Evolutionary conservation across 768 basidiomycete species (phyloP).

Genomic region (Xerocomus spinulosus): DNA sequence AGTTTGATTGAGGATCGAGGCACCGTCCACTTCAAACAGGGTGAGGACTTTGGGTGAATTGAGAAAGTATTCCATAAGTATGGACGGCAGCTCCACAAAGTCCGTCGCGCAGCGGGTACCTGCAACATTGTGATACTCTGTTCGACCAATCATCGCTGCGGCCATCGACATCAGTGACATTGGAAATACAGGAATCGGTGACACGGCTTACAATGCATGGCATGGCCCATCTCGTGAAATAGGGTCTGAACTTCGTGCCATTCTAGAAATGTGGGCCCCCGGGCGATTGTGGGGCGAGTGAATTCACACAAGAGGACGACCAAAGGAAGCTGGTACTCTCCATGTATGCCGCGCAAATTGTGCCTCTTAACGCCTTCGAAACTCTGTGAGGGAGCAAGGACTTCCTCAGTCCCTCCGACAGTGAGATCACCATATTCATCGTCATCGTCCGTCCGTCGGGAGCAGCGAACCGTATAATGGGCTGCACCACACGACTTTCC

Average conservation of each 20-base stretch:
- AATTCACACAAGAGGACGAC: conserved; percentile 93
- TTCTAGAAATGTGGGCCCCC: conserved; percentile 68
- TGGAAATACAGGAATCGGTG: neutral
- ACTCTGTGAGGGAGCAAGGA: conserved; percentile 46
- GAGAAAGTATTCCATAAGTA: conserved; percentile 98
- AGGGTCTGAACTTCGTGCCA: conserved; percentile 95
- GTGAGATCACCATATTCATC: conserved; percentile 64
- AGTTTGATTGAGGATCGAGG: conserved; percentile 41
- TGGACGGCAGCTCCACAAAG: conserved; percentile 96
- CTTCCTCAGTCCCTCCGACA: conserved; percentile 35
- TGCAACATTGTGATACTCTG: conserved; percentile 95
- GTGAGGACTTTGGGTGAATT: conserved; percentile 79
- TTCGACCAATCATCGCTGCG: conserved; percentile 94
- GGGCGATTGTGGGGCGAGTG: conserved; percentile 51
- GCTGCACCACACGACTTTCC: conserved; percentile 92
- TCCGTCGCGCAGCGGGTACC: conserved; percentile 98
- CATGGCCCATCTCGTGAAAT: conserved; percentile 99
- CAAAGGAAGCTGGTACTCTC: conserved; percentile 82
- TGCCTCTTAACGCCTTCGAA: conserved; percentile 64
- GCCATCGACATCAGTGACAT: conserved; percentile 4
- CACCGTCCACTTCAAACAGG: conserved; percentile 60
- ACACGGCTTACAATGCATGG: conserved; percentile 89
- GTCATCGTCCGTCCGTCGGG: conserved; percentile 87
- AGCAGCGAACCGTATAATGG: conserved; percentile 97
- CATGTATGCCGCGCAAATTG: conserved; percentile 55